Evolutionary conservation across 2,329 filamentous ascomycete genomes (phyloP), one percentile per base, ranked within the genome.

Genomic region (Cladophialophora bantiana): DNA sequence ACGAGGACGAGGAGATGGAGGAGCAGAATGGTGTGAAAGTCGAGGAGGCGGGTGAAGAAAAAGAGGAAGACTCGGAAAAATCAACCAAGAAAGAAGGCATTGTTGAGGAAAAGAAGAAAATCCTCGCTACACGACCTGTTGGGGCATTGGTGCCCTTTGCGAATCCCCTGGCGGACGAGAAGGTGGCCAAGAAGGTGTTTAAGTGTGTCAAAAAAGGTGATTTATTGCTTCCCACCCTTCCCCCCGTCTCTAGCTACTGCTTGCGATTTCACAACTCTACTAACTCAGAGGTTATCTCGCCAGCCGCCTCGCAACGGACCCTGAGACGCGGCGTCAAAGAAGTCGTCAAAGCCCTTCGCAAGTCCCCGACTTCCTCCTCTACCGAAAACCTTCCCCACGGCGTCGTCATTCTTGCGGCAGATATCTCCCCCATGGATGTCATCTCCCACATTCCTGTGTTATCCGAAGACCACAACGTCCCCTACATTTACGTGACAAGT

Each of bases 271-370:
- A 32, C 26, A 32, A 50, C 59, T 63, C n/a, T 18, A 26, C 38
- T 35, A 48, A 50, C 50, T 20, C 18, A 56, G 54, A n/a, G 20
- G 13, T 18, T 3, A 15, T 26, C 6, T 40, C 26, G 9, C 10
- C 80, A 98, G 95, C 94, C 74, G 94, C 95, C 75, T 97, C 96
- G 83, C 89, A 93, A 83, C 96, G 96, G 83, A 91, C 92, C 67
- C 91, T 99, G 77, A 96, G 97, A 84, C 94, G 95, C 77, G 95
- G 95, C 77, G 95, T 99, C 73, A 99, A 99, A 83, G 95, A 99
- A 83, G 94, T 97, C 77, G 94, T 98, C 83, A 99, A 99, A 84
- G 91, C 94, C 38, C 91, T 99, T 74, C 93, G 95, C 84, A 98
- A 98, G 84, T 94, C 93, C 13, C 86, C 91, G 65, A 88, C n/a